Conservation (phyloP, 148 eudicot genomes). For the Euryodendron excelsum region DNA sequence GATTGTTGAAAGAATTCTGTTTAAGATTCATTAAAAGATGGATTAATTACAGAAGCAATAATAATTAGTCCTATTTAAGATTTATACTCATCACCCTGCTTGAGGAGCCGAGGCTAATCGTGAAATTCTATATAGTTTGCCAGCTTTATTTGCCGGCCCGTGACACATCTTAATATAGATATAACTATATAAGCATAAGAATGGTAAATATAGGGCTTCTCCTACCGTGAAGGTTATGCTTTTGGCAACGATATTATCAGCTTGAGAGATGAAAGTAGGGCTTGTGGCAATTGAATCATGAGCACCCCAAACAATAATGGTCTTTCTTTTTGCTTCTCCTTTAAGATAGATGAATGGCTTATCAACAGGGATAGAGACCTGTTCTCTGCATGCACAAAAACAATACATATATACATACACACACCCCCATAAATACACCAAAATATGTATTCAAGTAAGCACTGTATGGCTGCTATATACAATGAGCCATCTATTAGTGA, state of each 20-base stretch:
- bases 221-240: slow-evolving; percentile 30
- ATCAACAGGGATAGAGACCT: slow-evolving; percentile 34
- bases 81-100: no score
- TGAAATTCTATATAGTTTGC: no score
- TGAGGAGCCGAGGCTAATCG: no score
- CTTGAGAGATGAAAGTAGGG: slow-evolving; percentile 42
- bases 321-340: slow-evolving; percentile 29
- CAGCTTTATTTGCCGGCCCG: no score
- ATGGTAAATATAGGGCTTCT: no score
- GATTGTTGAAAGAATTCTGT: slow-evolving; percentile 37
- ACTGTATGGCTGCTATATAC: no score
- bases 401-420: no score
- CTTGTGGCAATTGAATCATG: slow-evolving; percentile 36
- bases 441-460: no score
- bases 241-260: slow-evolving; percentile 44
- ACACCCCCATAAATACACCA: not conserved
- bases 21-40: not conserved
- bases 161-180: no score
- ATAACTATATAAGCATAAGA: no score
- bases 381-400: slow-evolving; percentile 30
- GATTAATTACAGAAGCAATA: not conserved
- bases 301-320: slow-evolving; percentile 36
- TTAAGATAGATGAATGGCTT: slow-evolving; percentile 46
- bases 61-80: no score
- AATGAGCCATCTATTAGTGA: no score